These are phyloP conservation scores for Penicillium sp. DNA, from an alignment of 2,329 filamentous ascomycete species.

Conservation along the genomic window DNA sequence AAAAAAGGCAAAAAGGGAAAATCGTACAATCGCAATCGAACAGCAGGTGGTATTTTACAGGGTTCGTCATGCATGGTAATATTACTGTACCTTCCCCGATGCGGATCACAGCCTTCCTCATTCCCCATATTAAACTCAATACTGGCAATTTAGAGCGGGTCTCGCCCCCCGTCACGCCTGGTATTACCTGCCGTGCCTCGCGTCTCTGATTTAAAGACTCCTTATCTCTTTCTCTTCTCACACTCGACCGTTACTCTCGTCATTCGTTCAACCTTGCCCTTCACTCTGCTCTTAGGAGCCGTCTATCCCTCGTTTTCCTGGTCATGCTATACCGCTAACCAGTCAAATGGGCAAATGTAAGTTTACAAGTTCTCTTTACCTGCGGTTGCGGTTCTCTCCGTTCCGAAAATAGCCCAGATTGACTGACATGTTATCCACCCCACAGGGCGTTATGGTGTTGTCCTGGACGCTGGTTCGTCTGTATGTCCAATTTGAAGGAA, in stretches of 20 bases:
- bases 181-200: conserved; percentile 19
- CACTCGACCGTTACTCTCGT: neutral
- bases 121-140: neutral
- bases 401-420: neutral
- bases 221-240: conserved; percentile 17
- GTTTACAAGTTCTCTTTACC: conserved; percentile 4
- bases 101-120: neutral
- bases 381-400: neutral
- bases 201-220: conserved; percentile 22
- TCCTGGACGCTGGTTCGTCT: conserved; percentile 96
- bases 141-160: neutral
- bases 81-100: conserved; percentile 11
- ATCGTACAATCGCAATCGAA: neutral
- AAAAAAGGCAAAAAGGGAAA: neutral
- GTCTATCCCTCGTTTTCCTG: conserved; percentile 13
- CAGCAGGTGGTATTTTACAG: neutral
- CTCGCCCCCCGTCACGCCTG: conserved; percentile 17
- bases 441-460: conserved; percentile 76
- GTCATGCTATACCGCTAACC: conserved; percentile 30
- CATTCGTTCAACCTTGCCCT: conserved; percentile 9
- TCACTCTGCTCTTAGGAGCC: neutral
- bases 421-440: conserved; percentile 3
- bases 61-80: conserved; percentile 5
- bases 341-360: conserved; percentile 46
- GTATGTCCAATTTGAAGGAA: conserved; percentile 40